These are phyloP conservation scores for Trichoderma sp. DNA, from an alignment of 2,329 filamentous ascomycete species.

Conservation along the genomic window DNA sequence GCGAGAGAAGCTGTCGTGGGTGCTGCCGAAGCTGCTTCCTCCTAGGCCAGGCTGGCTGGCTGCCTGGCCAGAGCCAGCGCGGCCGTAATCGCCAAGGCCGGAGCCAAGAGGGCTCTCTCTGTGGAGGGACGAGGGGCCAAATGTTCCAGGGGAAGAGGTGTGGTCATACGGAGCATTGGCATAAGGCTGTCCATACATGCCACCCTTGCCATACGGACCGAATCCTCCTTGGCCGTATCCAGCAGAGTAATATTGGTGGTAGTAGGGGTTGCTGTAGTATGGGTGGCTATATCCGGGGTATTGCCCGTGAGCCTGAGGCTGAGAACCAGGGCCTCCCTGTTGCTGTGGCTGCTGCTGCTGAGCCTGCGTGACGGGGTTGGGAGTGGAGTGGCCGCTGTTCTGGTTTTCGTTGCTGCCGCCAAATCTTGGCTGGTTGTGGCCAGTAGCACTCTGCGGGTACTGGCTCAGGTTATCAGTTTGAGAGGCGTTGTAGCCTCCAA, in stretches of 20 bases:
- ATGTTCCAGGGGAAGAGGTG: slow-evolving; percentile 52
- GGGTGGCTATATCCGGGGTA: slow-evolving; percentile 56
- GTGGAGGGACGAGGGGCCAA: slow-evolving; percentile 54
- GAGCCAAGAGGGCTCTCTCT: slow-evolving; percentile 51
- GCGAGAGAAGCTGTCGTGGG: slow-evolving; percentile 56
- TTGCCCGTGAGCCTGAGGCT: slow-evolving; percentile 45
- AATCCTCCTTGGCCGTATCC: slow-evolving; percentile 54
- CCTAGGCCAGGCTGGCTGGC: slow-evolving; percentile 51
- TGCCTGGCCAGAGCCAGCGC: slow-evolving; percentile 49
- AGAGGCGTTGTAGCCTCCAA: slow-evolving; percentile 69
- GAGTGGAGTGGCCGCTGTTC: slow-evolving; percentile 86
- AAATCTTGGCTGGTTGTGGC: slow-evolving; percentile 58
- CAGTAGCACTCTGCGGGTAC: slow-evolving; percentile 68
- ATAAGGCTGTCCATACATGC: slow-evolving; percentile 56
- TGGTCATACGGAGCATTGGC: slow-evolving; percentile 58
- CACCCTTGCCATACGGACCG: slow-evolving; percentile 54
- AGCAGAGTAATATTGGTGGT: slow-evolving; percentile 59
- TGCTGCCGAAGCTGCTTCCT: slow-evolving; percentile 50
- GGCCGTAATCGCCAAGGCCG: slow-evolving; percentile 55
- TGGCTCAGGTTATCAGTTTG: slow-evolving; percentile 64
- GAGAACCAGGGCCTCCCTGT: slow-evolving; percentile 43
- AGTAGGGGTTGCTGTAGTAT: slow-evolving; percentile 63
- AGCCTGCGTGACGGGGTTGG: slow-evolving; percentile 68
- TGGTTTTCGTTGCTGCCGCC: slow-evolving; percentile 64
- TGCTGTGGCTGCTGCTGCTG: slow-evolving; percentile 52